These are phyloP conservation scores for Penicillium sp. DNA, from an alignment of 2,329 filamentous ascomycete species.

Conservation along the genomic window DNA sequence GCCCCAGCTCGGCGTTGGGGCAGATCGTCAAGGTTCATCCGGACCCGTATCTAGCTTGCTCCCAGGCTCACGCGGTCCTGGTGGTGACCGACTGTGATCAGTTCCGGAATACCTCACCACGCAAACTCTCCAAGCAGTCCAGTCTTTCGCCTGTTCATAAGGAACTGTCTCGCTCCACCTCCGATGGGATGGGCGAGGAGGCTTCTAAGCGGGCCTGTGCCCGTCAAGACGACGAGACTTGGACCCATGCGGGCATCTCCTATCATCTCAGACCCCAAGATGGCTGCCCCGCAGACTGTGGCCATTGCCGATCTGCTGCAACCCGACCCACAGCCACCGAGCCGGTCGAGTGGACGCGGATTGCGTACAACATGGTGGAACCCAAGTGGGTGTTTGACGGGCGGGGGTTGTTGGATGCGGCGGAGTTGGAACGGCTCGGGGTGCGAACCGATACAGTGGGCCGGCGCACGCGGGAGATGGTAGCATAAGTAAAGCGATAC, in stretches of 20 bases:
- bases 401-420: conserved; percentile 40
- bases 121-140: background rate
- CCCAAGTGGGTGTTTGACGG: conserved; percentile 58
- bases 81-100: conserved; percentile 60
- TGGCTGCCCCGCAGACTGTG: conserved; percentile 32
- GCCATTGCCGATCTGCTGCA: conserved; percentile 30
- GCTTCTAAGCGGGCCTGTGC: conserved; percentile 8
- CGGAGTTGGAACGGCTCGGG: conserved; percentile 42
- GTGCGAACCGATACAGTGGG: conserved; percentile 42
- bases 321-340: conserved; percentile 27
- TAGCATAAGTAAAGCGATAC: conserved; percentile 12
- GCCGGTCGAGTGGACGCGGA: conserved; percentile 51
- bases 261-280: conserved; percentile 30
- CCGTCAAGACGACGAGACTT: conserved; percentile 25
- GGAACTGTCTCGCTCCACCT: background rate
- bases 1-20: conserved; percentile 27
- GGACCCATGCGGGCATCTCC: conserved; percentile 25
- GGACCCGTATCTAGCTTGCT: conserved; percentile 52
- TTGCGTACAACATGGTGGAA: conserved; percentile 50
- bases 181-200: background rate
- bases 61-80: conserved; percentile 52
- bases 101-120: conserved; percentile 44
- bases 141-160: background rate
- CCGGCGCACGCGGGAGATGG: conserved; percentile 13
- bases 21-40: conserved; percentile 43